These are phyloP conservation scores for Tolypocladium sp. DNA, from an alignment of 2,329 filamentous ascomycete genomes.

Conservation along the genomic window DNA sequence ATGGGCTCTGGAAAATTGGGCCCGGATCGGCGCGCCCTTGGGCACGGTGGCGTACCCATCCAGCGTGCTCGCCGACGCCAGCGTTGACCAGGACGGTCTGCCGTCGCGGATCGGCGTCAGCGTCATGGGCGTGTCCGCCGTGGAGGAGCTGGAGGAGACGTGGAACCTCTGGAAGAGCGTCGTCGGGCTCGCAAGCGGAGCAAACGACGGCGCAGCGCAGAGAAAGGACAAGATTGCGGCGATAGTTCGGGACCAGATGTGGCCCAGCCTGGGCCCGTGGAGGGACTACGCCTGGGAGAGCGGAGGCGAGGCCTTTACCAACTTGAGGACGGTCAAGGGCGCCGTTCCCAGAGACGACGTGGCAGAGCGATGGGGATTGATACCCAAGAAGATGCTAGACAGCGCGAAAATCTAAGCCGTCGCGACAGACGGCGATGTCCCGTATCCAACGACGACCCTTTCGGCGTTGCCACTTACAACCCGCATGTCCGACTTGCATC, in stretches of 20 bases:
- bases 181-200: conserved; percentile 29
- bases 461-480: neutral
- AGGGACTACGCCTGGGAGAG: conserved; percentile 57
- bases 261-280: conserved; percentile 50
- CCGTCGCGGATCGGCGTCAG: conserved; percentile 38
- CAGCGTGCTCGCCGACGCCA: neutral
- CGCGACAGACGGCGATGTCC: neutral
- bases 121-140: conserved; percentile 57
- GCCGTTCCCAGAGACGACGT: conserved; percentile 20
- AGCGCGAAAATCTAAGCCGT: conserved; percentile 17
- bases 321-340: conserved; percentile 20
- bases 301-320: conserved; percentile 38
- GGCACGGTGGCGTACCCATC: conserved; percentile 22
- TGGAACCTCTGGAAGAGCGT: conserved; percentile 48
- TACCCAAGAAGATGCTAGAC: conserved; percentile 12
- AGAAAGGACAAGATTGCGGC: conserved; percentile 20
- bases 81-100: conserved; percentile 3
- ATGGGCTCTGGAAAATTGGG: conserved; percentile 63
- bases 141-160: conserved; percentile 56
- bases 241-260: conserved; percentile 35
- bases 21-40: conserved; percentile 33
- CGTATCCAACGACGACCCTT: too few relatives aligned
- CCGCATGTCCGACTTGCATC: neutral
- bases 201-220: conserved; percentile 18
- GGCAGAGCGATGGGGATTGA: conserved; percentile 15